Percentiles rank a stretch among this genome's conserved stretches.
phyloP scores from a whole-genome alignment of 176 grass and related monocot species.

The Alopecurus myosuroides region DNA sequence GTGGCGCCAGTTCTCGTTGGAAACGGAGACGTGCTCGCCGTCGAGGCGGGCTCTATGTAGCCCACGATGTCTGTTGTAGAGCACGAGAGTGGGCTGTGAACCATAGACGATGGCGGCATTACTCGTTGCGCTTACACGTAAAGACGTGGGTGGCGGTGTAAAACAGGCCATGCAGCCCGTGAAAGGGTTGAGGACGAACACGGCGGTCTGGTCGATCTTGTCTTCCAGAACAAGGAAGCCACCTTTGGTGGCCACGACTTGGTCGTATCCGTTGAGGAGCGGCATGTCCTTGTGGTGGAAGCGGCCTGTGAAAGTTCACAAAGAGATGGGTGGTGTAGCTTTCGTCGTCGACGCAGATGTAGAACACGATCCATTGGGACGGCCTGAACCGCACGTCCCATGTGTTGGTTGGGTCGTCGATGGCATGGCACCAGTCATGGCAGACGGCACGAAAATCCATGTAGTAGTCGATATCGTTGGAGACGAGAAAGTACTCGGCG shows the following conservation, averaged over 20 bases:
- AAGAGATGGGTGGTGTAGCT: not conserved
- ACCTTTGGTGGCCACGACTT: not conserved
- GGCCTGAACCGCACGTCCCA: not conserved
- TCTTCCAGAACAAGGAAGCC: not conserved
- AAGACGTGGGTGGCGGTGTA: too few relatives aligned
- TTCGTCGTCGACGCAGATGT: not conserved
- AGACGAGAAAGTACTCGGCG: not conserved
- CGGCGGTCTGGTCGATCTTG: not conserved
- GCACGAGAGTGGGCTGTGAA: not conserved
- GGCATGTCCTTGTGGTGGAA: not conserved
- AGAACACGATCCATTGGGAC: not conserved
- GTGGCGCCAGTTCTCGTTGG: not conserved
- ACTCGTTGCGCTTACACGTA: too few relatives aligned
- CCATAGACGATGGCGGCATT: not conserved
- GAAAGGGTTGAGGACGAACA: not conserved
- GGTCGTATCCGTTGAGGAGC: not conserved
- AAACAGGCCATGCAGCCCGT: not conserved
- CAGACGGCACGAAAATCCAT: not conserved
- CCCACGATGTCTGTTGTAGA: not conserved
- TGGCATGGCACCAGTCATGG: not conserved
- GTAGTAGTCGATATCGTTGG: not conserved
- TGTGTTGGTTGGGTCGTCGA: not conserved
- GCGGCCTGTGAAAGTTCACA: not conserved
- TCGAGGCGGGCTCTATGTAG: not conserved
- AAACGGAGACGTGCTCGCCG: not conserved